Conservation (phyloP, 768 basidiomycete genomes). For the Mycena indigotica region DNA sequence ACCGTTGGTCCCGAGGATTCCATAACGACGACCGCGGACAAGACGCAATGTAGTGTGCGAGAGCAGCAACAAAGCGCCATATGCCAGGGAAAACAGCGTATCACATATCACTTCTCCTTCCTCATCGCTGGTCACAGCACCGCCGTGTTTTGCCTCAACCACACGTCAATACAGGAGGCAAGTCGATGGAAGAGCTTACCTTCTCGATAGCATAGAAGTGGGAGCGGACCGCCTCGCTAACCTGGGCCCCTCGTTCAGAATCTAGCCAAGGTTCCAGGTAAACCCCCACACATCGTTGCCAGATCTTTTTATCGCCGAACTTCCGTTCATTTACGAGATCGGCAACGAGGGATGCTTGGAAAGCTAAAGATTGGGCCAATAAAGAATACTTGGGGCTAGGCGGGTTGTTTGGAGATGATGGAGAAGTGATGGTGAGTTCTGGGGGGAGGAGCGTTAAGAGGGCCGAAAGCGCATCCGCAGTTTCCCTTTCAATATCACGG, state of each 20-base stretch:
- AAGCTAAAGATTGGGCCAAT: constrained; percentile 63
- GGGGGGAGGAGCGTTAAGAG: constrained; percentile 64
- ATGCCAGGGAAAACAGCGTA: constrained; percentile 93
- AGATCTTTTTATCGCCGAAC: constrained; percentile 55
- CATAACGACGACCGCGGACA: constrained; percentile 89
- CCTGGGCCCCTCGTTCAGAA: constrained; percentile 46
- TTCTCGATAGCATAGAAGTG: constrained; percentile 81
- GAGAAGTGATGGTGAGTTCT: constrained; percentile 44
- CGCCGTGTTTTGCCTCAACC: constrained; percentile 59
- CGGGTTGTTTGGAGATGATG: constrained; percentile 51
- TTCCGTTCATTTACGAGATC: constrained; percentile 70
- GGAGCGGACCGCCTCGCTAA: constrained; percentile 64
- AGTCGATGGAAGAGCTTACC: constrained; percentile 36
- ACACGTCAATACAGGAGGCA: neutral
- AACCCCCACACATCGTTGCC: constrained; percentile 72
- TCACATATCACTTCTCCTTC: constrained; percentile 90
- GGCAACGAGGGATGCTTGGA: constrained; percentile 72
- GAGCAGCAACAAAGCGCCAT: constrained; percentile 90
- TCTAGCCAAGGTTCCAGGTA: constrained; percentile 77
- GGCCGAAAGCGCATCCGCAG: constrained; percentile 52
- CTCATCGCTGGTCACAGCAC: constrained; percentile 45
- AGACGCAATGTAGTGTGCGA: constrained; percentile 92
- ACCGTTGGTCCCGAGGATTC: constrained; percentile 95
- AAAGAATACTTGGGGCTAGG: constrained; percentile 57
- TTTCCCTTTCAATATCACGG: constrained; percentile 71